Percentiles rank a stretch among this genome's conserved stretches.
Evolutionary conservation across 116 monocot species (phyloP).

Genomic region (Phalaenopsis hybrid): DNA sequence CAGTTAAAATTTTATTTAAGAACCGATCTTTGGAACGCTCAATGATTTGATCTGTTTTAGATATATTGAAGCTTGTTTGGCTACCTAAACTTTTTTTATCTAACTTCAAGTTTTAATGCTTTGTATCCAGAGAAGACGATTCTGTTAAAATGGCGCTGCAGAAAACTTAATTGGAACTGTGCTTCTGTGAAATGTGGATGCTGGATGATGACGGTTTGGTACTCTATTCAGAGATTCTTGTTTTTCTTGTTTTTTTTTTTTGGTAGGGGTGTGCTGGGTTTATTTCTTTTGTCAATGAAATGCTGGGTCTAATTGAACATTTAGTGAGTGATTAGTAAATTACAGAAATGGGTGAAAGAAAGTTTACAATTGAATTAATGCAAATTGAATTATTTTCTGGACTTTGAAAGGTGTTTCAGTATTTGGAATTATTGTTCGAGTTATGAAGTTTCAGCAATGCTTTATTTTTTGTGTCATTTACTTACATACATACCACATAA

Average conservation of each 20-base stretch:
- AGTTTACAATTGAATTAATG: too few species aligned
- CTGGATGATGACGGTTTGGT: not conserved
- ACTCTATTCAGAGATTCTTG: not conserved
- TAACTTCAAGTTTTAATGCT: not conserved
- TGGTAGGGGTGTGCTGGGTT: not conserved
- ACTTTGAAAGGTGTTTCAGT: too few species aligned
- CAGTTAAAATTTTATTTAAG: not conserved
- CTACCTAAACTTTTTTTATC: not conserved
- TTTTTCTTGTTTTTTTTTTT: not conserved
- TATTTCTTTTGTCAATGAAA: not conserved
- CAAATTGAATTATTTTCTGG: too few species aligned
- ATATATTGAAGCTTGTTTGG: not conserved
- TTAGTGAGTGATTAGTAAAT: too few species aligned
- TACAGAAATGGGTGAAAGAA: too few species aligned
- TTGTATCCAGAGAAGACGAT: not conserved
- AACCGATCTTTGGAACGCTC: not conserved
- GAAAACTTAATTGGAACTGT: not conserved
- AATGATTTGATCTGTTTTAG: not conserved
- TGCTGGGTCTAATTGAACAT: too few species aligned
- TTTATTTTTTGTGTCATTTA: too few species aligned
- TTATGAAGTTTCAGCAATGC: too few species aligned
- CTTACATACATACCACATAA: too few species aligned
- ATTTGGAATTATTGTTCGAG: too few species aligned
- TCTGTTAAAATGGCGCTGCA: not conserved
- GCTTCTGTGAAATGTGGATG: too few species aligned